Evolutionary conservation across 129 eudicot genomes (phyloP).

Genomic region (Centaurea solstitialis): DNA sequence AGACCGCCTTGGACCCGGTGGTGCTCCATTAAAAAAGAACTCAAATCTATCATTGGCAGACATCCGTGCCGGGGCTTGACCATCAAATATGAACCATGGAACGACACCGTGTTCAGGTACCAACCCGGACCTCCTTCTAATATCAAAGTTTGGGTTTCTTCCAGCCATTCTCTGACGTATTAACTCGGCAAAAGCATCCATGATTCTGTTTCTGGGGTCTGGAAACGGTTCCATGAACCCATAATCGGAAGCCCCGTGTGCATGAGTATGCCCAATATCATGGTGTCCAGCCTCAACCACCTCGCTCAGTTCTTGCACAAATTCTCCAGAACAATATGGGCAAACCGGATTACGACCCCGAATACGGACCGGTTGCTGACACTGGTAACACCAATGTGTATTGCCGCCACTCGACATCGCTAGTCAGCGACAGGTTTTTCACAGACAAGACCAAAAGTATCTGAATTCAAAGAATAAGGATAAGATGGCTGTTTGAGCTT

Average conservation of each 20-base stretch:
- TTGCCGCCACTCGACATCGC: constrained; percentile 70
- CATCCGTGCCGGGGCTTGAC: constrained; percentile 58
- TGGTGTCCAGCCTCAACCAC: constrained; percentile 39
- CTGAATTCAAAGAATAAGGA: constrained; percentile 19
- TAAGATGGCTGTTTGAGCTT: not conserved
- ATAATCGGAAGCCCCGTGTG: constrained; percentile 42
- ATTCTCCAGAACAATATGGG: constrained; percentile 78
- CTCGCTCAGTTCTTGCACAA: constrained; percentile 81
- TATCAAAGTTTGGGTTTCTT: constrained; percentile 55
- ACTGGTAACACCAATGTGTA: constrained; percentile 94
- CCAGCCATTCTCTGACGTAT: constrained; percentile 74
- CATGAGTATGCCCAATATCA: constrained; percentile 29
- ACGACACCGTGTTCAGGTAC: constrained; percentile 48
- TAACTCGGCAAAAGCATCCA: constrained; percentile 67
- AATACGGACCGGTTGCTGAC: constrained; percentile 61
- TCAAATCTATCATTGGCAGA: constrained; percentile 57
- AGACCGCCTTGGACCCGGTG: constrained; percentile 50
- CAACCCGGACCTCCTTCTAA: constrained; percentile 49
- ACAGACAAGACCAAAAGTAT: constrained; percentile 2
- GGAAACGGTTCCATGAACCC: constrained; percentile 58
- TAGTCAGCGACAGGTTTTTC: constrained; percentile 7
- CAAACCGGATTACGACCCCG: constrained; percentile 51
- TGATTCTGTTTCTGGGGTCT: constrained; percentile 57
- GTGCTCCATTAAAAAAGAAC: constrained; percentile 50
- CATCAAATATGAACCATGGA: constrained; percentile 72